These are phyloP conservation scores for Xylariaceae sp. DNA, from an alignment of 2,329 filamentous ascomycete species.

Conservation along the genomic window DNA sequence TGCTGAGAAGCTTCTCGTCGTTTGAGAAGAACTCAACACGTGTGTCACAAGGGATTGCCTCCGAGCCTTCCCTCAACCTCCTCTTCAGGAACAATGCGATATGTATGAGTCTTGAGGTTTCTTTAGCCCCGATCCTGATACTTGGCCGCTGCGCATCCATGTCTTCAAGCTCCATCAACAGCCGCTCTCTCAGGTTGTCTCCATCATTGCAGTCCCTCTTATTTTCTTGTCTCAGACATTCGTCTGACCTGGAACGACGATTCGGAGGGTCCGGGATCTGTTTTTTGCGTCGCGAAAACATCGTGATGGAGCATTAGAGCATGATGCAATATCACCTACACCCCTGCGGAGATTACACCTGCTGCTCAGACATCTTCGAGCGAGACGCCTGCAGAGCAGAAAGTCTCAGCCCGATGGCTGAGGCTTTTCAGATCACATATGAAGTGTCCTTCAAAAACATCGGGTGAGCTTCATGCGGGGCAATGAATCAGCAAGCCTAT, in stretches of 20 bases:
- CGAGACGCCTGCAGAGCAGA: constrained; percentile 1
- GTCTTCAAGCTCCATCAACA: constrained; percentile 21
- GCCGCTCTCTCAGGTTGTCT: constrained; percentile 1
- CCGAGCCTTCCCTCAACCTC: constrained; percentile 5
- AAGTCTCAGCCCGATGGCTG: neutral
- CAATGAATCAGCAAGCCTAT: neutral
- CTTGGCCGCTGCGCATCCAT: constrained; percentile 18
- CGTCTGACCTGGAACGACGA: neutral
- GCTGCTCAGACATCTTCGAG: neutral
- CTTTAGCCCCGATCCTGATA: constrained; percentile 15
- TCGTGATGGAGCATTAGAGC: neutral
- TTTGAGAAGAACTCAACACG: constrained; percentile 3
- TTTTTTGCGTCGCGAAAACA: constrained; percentile 1
- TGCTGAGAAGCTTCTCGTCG: neutral
- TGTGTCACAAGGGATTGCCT: constrained; percentile 2
- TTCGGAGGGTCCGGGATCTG: neutral
- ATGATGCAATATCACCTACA: neutral
- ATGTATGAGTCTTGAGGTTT: constrained; percentile 12
- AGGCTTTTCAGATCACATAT: no score
- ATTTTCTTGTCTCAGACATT: neutral
- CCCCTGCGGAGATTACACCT: neutral
- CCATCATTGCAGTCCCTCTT: neutral
- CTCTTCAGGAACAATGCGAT: constrained; percentile 12
- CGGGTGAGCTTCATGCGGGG: constrained; percentile 1
- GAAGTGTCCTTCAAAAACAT: no score